Base-by-base conservation (phyloP, 2,329 filamentous ascomycete species). In the Cladosporium sp. region DNA sequence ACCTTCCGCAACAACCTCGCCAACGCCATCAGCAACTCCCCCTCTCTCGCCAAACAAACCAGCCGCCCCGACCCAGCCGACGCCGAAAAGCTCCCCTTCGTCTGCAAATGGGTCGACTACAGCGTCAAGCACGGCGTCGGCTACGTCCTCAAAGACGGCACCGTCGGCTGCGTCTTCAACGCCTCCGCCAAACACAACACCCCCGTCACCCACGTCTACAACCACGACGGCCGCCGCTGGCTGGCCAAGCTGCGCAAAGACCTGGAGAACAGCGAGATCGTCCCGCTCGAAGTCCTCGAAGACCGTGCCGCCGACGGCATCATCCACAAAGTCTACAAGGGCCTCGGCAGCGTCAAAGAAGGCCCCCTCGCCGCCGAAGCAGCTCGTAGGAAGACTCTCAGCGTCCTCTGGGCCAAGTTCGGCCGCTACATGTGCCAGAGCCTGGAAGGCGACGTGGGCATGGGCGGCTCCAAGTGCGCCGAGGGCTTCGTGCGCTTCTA, bases 51-150 rank as follows among this genome's bases (percentile, higher is more conserved):
- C 25, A 30, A 49, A 46, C 19, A 48, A 30, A 50, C 53, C 36
- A 43, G 50, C 42, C 48, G 55, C 16, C 51, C 53, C 35, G 43
- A 52, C 16, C 52, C 68, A 61, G 55, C 64, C 57, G 80, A 68
- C 71, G 77, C 51, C 68, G 75, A 54, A 66, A 76, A 49, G 71
- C 78, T 63, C 62, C 82, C 54, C 67, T 84, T 63, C 77, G 85
- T 62, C 70, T 83, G 62, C 9, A 89, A 91, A 63, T 93, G 88
- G 88, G 88, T 93, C 6, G 88, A 93, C 65, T 93, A 93, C 67
- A 89, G 86, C 52, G 88, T 90, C 68, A 90, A 90, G 65, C 89
- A 90, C 65, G 88, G 88, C 11, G 77, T 93, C 13, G 88, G 88
- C 30, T 93, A 92, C 62, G 88, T 92, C 51, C 73, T 93, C 48